A percentile compares a stretch with the other conserved stretches of the same genome.
Evolutionary conservation across 1,284 basidiomycete species (phyloP).

Genomic region (Ceratobasidium sp.): DNA sequence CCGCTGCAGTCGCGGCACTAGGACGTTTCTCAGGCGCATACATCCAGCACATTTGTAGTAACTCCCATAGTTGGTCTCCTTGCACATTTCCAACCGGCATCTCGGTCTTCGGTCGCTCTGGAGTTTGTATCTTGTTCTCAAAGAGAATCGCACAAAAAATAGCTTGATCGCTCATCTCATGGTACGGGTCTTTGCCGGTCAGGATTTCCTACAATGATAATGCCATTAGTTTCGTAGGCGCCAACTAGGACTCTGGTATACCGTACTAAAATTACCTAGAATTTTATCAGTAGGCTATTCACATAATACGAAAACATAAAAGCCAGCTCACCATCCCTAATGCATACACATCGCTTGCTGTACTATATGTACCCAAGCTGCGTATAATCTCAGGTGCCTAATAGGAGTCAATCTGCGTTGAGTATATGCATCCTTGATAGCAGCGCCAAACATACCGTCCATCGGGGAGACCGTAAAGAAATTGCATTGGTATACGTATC

Average conservation of each 20-base stretch:
- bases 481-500: not conserved
- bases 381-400: slow-evolving; percentile 25
- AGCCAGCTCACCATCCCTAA: slow-evolving; percentile 21
- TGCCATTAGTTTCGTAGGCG: not conserved
- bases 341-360: slow-evolving; percentile 15
- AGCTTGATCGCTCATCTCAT: not conserved
- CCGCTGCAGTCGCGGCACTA: not conserved
- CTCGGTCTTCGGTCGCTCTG: not conserved
- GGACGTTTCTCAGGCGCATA: not conserved
- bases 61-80: not conserved
- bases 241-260: not conserved
- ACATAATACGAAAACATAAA: not conserved
- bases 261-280: slow-evolving; percentile 9
- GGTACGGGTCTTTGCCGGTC: not conserved
- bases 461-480: not conserved
- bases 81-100: not conserved
- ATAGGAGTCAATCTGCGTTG: not conserved
- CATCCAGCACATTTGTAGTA: not conserved
- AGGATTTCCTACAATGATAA: not conserved
- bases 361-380: not conserved
- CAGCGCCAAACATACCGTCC: slow-evolving; percentile 16
- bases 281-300: not conserved
- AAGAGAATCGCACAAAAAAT: not conserved
- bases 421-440: too few species aligned
- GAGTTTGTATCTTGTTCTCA: not conserved